phyloP scores from a whole-genome alignment of 371 early-diverging fungal genomes.

The Blakeslea trispora region DNA sequence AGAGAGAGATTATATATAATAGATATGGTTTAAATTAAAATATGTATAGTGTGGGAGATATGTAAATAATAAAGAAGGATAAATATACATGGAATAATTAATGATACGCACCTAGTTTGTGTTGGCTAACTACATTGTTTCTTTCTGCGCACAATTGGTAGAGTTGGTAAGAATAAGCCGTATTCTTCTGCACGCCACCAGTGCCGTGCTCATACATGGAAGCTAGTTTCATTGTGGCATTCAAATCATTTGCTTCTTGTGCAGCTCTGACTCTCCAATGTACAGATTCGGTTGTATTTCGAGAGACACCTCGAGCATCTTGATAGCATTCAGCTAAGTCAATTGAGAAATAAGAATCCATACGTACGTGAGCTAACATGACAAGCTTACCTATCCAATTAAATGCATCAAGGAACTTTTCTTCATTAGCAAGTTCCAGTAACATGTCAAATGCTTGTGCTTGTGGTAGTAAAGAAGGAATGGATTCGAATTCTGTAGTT shows the following conservation, averaged over 20 bases:
- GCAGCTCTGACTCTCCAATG: conserved; percentile 31
- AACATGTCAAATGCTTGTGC: conserved; percentile 32
- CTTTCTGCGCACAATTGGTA: conserved; percentile 27
- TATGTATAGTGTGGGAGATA: background rate
- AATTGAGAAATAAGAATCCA: background rate
- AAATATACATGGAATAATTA: conserved; percentile 5
- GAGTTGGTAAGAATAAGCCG: conserved; percentile 16
- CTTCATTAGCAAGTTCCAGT: conserved; percentile 26
- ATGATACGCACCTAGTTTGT: conserved; percentile 31
- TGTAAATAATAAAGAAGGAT: background rate
- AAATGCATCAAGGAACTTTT: conserved; percentile 35
- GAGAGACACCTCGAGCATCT: conserved; percentile 31
- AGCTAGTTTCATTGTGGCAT: conserved; percentile 34
- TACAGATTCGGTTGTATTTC: conserved; percentile 24
- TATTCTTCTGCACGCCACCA: conserved; percentile 19
- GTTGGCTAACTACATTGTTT: conserved; percentile 36
- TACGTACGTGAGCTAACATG: background rate
- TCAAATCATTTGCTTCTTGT: conserved; percentile 26
- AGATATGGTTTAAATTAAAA: background rate
- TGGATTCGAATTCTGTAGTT: background rate
- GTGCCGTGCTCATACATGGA: conserved; percentile 32
- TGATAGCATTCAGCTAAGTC: conserved; percentile 40
- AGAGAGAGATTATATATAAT: background rate
- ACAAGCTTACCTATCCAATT: conserved; percentile 41
- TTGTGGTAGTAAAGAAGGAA: conserved; percentile 8